These are phyloP conservation scores for Aspergillus incahuasiensis DNA, from an alignment of 495 filamentous ascomycete species.

Conservation along the genomic window DNA sequence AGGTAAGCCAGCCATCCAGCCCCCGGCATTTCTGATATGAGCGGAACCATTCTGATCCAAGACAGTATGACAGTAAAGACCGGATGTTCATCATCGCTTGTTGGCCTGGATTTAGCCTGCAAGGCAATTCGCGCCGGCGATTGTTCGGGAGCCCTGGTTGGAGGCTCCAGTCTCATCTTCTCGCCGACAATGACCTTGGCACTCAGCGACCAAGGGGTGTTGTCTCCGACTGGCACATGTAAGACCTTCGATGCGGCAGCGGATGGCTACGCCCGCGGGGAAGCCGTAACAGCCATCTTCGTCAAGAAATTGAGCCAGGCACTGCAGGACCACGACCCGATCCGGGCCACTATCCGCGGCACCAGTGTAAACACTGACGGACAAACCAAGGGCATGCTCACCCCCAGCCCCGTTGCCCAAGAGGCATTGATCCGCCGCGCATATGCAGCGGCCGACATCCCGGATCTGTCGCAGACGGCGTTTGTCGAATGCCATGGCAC, in stretches of 20 bases:
- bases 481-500: slow-evolving; percentile 32
- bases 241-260: slow-evolving; percentile 1
- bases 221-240: not conserved
- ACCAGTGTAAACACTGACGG: not conserved
- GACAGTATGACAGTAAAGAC: not conserved
- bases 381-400: not conserved
- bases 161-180: not conserved
- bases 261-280: slow-evolving; percentile 2
- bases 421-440: slow-evolving; percentile 33
- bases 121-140: not conserved
- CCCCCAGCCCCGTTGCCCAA: slow-evolving; percentile 28
- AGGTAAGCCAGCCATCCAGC: not conserved
- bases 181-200: not conserved
- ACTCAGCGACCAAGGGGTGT: not conserved
- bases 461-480: slow-evolving; percentile 21
- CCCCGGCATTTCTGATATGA: too few species aligned
- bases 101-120: not conserved
- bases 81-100: not conserved
- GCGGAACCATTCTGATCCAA: too few species aligned
- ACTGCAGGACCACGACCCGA: not conserved
- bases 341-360: not conserved
- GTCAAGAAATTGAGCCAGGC: not conserved
- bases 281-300: not conserved
- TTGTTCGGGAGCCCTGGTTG: not conserved
- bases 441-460: slow-evolving; percentile 26